Evolutionary conservation across 2,329 filamentous ascomycete species (phyloP).

Genomic region (Malbranchea zuffiana): DNA sequence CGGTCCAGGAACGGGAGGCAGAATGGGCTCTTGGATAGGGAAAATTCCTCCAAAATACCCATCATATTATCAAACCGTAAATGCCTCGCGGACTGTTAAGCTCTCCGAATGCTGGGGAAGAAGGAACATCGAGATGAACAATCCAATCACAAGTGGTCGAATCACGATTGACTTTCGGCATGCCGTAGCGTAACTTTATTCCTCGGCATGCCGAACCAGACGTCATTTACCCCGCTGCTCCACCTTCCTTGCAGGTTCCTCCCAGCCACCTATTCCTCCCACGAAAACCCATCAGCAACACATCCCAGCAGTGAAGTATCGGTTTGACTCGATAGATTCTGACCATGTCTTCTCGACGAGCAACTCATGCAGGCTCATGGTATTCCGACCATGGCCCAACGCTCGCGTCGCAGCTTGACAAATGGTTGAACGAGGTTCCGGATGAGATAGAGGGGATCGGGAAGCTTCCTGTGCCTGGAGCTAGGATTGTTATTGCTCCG

Average conservation of each 20-base stretch:
- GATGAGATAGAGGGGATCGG: conserved; percentile 51
- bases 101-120: no score
- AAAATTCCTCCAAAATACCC: no score
- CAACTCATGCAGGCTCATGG: conserved; percentile 79
- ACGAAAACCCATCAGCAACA: background rate
- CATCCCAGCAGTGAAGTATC: background rate
- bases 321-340: background rate
- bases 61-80: no score
- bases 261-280: background rate
- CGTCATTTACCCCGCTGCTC: conserved; percentile 2
- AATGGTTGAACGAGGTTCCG: conserved; percentile 63
- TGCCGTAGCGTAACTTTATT: background rate
- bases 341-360: conserved; percentile 39
- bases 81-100: no score
- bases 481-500: conserved; percentile 85
- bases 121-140: no score
- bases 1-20: no score
- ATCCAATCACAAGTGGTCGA: no score
- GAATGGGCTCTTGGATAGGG: no score
- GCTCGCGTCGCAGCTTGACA: conserved; percentile 61
- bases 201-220: conserved; percentile 10
- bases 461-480: conserved; percentile 58
- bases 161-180: background rate
- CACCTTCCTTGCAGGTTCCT: conserved; percentile 5
- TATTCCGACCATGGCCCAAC: conserved; percentile 53